Evolutionary conservation across 305 asterid species (phyloP).

Genomic region (Solanum hybrid): DNA sequence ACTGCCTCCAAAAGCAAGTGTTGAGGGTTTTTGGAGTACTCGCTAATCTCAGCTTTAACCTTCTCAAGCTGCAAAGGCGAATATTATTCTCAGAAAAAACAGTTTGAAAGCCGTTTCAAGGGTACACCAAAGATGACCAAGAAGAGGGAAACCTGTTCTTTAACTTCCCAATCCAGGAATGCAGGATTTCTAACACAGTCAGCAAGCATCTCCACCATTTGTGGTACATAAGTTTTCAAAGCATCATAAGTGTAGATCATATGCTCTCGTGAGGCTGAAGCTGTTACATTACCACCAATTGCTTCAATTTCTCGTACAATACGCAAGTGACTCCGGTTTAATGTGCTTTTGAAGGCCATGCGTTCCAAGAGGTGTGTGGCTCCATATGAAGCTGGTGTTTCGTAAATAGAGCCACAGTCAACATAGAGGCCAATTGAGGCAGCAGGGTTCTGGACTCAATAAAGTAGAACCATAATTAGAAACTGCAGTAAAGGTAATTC

Average conservation of each 20-base stretch:
- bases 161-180: conserved; percentile 93
- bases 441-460: conserved; percentile 53
- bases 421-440: conserved; percentile 85
- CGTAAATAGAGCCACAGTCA: conserved; percentile 81
- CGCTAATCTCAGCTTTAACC: conserved; percentile 60
- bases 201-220: conserved; percentile 87
- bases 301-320: conserved; percentile 91
- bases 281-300: conserved; percentile 75
- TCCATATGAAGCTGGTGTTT: conserved; percentile 67
- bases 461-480: neutral
- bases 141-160: conserved; percentile 58
- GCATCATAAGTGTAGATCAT: conserved; percentile 78
- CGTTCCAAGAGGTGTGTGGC: conserved; percentile 87
- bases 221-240: conserved; percentile 68
- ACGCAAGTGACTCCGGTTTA: conserved; percentile 76
- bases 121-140: neutral
- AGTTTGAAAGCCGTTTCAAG: neutral
- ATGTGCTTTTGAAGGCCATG: conserved; percentile 88
- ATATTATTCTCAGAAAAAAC: neutral
- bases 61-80: conserved; percentile 50
- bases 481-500: neutral
- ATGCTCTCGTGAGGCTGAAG: conserved; percentile 87
- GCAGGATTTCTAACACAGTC: conserved; percentile 88
- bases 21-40: conserved; percentile 71
- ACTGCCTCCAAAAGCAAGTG: conserved; percentile 85